Conservation (phyloP, 2,329 filamentous ascomycete species). For the Aspergillus floridensis region DNA sequence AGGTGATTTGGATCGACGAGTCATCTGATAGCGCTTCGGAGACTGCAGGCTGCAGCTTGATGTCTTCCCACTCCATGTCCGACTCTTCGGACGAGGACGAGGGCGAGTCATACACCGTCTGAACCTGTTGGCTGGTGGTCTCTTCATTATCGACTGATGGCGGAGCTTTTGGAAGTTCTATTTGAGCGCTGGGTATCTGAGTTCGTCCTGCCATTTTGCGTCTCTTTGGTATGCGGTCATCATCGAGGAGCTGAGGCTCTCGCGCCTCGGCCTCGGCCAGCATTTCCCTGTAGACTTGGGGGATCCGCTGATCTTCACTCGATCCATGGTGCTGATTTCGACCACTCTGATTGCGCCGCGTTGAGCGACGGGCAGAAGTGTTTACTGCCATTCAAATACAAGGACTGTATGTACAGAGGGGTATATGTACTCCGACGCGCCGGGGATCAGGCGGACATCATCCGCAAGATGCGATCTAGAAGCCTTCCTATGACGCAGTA, state of each 20-base stretch:
- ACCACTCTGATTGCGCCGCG: background rate
- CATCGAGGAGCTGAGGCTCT: constrained; percentile 23
- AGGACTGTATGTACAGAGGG: background rate
- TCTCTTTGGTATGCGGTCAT: constrained; percentile 36
- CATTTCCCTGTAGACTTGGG: constrained; percentile 43
- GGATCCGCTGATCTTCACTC: constrained; percentile 26
- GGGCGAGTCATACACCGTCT: constrained; percentile 37
- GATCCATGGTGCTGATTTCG: background rate
- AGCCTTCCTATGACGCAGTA: background rate
- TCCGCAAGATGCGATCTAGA: background rate
- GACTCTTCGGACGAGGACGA: constrained; percentile 58
- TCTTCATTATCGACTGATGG: constrained; percentile 9
- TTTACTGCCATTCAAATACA: background rate
- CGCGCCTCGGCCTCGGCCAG: constrained; percentile 40
- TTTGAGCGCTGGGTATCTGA: constrained; percentile 7
- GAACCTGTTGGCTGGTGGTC: constrained; percentile 19
- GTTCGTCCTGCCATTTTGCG: constrained; percentile 35
- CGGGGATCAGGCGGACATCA: background rate
- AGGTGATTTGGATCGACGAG: constrained; percentile 37
- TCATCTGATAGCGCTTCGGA: constrained; percentile 22
- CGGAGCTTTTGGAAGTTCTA: constrained; percentile 13
- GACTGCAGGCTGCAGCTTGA: constrained; percentile 45
- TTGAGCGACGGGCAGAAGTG: background rate
- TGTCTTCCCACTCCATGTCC: constrained; percentile 64
- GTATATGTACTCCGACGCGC: background rate